phyloP scores from a whole-genome alignment of 1,284 basidiomycete genomes.

The Ceratobasidium sp. region DNA sequence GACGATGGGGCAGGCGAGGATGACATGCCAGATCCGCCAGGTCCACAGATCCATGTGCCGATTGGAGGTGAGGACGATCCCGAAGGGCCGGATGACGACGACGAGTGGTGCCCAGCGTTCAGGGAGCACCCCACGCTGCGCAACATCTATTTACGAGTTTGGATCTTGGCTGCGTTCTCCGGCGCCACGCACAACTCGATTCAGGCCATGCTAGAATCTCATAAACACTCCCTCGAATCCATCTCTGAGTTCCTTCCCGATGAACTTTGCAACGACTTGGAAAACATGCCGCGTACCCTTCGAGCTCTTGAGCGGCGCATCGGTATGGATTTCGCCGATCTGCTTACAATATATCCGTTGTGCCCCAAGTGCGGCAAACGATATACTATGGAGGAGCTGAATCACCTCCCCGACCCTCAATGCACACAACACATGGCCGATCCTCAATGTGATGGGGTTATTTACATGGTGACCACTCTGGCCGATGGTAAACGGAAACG shows the following conservation, averaged over 20 bases:
- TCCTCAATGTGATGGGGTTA: not conserved
- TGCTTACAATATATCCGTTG: not conserved
- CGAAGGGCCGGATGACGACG: not conserved
- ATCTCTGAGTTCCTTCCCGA: not conserved
- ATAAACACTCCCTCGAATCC: not conserved
- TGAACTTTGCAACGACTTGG: not conserved
- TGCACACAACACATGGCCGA: not conserved
- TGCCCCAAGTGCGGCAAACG: conserved; percentile 1
- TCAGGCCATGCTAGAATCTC: not conserved
- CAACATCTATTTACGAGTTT: not conserved
- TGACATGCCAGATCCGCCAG: too few species aligned
- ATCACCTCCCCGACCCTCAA: not conserved
- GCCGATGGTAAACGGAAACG: not conserved
- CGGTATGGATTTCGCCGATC: not conserved
- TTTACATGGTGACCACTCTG: not conserved
- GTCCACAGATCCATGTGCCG: too few species aligned
- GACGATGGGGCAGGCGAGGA: too few species aligned
- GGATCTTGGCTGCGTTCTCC: not conserved
- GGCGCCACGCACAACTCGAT: not conserved
- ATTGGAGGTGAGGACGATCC: too few species aligned
- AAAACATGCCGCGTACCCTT: not conserved
- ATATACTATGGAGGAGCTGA: not conserved
- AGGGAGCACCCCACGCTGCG: not conserved
- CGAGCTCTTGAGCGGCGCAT: not conserved
- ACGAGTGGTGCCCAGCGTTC: not conserved